Evolutionary conservation across 345 rosid species (phyloP), one percentile per base, ranked within the genome.

Genomic region (Linum usitatissimum): DNA sequence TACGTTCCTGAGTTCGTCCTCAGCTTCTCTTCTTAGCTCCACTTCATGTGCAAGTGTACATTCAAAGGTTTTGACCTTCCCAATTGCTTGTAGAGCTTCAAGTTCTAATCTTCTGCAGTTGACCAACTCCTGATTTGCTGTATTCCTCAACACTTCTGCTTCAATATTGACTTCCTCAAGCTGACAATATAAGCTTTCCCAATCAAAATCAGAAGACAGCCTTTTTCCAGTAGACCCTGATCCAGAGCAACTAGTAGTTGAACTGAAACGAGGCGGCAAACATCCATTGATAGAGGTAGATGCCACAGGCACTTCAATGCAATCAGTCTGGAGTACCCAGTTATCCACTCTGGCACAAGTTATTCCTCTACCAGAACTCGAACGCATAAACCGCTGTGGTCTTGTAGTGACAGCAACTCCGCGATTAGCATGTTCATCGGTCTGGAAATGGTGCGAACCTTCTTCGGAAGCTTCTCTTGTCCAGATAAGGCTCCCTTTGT

Each of bases 401-500:
- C 59, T 67, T 59, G 49, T 49, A 34, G 19, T 59, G 59, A 61
- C 63, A 20, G 65, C 34, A 55, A 55, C 65, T 57, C 48, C 38
- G 56, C 54, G 53, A 4, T 42, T 71, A 38, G 53, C 53, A 64
- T 40, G 69, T 49, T 40, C 61, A 48, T 9, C 60, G 42, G 66
- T 19, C 53, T 57, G 63, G 17, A 66, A 59, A 60, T 63, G 58
- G 45, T 48, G 48, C 13, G 62, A 65, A 51, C 34, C 69, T 65
- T 76, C 85, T 36, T 23, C 28, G 28, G 69, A 64, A 68, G 88
- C 81, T 74, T 80, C 83, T 73, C 83, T 75, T 8, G 79, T 85
- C 88, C 95, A 75, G 0, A 76, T 36, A 66, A 59, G 79, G 49
- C 76, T 80, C 54, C 91, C 88, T 77, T 81, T 87, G 72, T 78